Conservation (phyloP, 75 land plant species). For the Larix kaempferi region DNA sequence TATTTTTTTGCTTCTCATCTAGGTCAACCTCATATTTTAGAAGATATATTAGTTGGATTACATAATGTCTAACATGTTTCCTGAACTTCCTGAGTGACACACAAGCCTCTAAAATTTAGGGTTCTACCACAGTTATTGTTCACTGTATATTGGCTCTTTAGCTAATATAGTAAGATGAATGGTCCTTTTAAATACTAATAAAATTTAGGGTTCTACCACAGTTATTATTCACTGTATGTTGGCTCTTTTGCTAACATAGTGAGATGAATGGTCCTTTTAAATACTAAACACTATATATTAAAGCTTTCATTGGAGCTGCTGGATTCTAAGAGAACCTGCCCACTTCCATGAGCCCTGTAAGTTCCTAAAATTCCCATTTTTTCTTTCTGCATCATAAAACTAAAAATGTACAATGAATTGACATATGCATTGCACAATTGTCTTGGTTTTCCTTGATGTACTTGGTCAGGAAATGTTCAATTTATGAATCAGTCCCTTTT, state of each 20-base stretch:
- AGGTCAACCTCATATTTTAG: not conserved
- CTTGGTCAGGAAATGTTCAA: too few species aligned
- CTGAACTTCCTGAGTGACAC: not conserved
- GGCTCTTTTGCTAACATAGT: not conserved
- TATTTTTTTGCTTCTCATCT: constrained; percentile 5
- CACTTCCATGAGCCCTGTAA: not conserved
- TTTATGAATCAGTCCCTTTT: too few species aligned
- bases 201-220: not conserved
- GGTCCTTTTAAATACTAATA: not conserved
- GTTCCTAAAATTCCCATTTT: not conserved
- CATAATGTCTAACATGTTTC: not conserved
- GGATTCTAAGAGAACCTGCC: not conserved
- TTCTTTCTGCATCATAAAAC: not conserved
- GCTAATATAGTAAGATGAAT: not conserved
- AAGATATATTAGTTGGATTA: not conserved
- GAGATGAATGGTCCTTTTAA: not conserved
- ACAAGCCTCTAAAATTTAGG: not conserved
- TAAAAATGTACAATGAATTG: not conserved
- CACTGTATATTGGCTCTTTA: not conserved
- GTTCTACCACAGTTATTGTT: too few species aligned
- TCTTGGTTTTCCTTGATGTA: not conserved
- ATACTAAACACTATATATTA: not conserved
- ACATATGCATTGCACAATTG: not conserved
- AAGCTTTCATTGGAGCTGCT: not conserved
- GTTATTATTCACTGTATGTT: too few species aligned